Evolutionary conservation across 805 yeast genomes (phyloP).

Genomic region (Ogataea polymorpha): DNA sequence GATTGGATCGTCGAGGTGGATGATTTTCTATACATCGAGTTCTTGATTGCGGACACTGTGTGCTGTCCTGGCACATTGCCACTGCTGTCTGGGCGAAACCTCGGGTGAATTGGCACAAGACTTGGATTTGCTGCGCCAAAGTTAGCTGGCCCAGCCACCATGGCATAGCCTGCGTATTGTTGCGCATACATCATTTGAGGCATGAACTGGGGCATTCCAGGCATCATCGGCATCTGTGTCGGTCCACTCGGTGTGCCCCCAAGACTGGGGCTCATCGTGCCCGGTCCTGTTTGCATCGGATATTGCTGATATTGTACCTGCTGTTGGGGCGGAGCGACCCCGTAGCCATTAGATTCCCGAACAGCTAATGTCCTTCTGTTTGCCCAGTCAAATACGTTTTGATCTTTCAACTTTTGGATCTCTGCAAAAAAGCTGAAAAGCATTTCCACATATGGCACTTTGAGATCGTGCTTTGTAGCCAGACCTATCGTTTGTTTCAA

Average conservation of each 20-base stretch:
- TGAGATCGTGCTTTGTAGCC: constrained; percentile 13
- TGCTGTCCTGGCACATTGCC: constrained; percentile 10
- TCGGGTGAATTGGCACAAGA: constrained; percentile 17
- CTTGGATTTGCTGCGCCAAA: constrained; percentile 2
- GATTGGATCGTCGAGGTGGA: constrained; percentile 23
- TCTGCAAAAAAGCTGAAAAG: constrained; percentile 23
- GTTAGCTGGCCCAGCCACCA: constrained; percentile 9
- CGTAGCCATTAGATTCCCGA: background rate
- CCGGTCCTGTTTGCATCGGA: background rate
- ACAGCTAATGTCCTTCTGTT: constrained; percentile 4
- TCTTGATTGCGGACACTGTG: constrained; percentile 18
- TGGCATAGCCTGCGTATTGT: constrained; percentile 8
- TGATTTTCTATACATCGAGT: constrained; percentile 20
- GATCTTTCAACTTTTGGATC: constrained; percentile 15
- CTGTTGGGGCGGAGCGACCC: constrained; percentile 3
- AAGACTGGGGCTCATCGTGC: background rate
- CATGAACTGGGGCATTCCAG: constrained; percentile 3
- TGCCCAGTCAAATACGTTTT: constrained; percentile 23
- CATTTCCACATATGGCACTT: constrained; percentile 22
- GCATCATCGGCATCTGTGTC: constrained; percentile 3
- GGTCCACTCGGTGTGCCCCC: background rate
- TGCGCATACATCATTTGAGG: constrained; percentile 9
- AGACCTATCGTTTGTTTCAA: constrained; percentile 20
- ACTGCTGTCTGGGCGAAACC: constrained; percentile 15
- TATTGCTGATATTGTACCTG: constrained; percentile 7